Evolutionary conservation across 1,284 basidiomycete species (phyloP), one percentile per base, ranked within the genome.

Genomic region (Dichomitus squalens): DNA sequence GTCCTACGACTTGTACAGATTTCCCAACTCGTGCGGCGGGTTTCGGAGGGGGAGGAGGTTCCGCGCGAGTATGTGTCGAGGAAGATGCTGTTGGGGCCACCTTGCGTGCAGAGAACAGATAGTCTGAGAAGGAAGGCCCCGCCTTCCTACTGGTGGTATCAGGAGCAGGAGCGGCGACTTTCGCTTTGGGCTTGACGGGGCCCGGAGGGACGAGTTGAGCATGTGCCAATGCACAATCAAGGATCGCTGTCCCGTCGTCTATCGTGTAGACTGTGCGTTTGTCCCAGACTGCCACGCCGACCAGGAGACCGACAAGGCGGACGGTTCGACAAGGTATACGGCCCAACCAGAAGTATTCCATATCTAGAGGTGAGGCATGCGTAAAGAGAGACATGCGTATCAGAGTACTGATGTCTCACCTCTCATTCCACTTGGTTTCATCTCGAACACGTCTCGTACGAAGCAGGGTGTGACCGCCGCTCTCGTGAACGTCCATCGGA

Each of bases 221-320:
- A 57, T 78, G 75, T 3, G 73, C 73, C 60, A 82, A 75, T 2
- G 76, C 65, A 61, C 88, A 91, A 44, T 91, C 87, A 29, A 91
- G 78, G 3, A 87, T 83, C 21, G 75, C 81, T 0, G 87, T 87
- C 6, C 88, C 87, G 65, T 92, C 90, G 65, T 92, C 90, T 55
- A 92, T 87, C 87, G 58, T 44, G 66, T 90, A 90, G 0, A 85
- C 65, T 11, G 83, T 75, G 33, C 80, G 79, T 63, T 76, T 79
- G 58, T 91, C 88, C 56, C 82, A 84, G 0, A 76, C 70, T 53
- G 81, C 78, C 4, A 88, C 71, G 2, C 84, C 88, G 1, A 91
- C 84, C 6, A 91, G 71, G 50, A 89, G 70, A 1, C 85, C 89
- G 8, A 86, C 76, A 2, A 90, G 65, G 25, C 75, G 72, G 9